A percentile compares a stretch with the other conserved stretches of the same genome.
Conservation (phyloP, 257 asterid species). For the Prunella vulgaris region DNA sequence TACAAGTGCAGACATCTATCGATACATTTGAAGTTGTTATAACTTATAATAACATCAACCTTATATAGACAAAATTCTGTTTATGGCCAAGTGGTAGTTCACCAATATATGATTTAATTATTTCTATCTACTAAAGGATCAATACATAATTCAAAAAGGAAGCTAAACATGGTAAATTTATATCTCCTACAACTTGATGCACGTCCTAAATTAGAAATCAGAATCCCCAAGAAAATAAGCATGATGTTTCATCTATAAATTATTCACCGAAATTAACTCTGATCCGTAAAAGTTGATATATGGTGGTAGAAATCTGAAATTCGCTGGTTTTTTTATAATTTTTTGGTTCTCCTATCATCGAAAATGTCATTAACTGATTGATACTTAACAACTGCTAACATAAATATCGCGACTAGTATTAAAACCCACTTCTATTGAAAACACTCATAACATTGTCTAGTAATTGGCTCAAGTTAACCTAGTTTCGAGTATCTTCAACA, state of each 20-base stretch:
- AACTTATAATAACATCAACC: background rate
- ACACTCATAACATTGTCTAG: background rate
- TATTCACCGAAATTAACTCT: background rate
- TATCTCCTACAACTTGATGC: background rate
- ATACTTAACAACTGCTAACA: background rate
- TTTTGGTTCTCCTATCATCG: background rate
- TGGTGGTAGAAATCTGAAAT: background rate
- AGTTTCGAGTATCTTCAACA: background rate
- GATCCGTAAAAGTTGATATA: too few species aligned
- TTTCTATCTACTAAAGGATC: background rate
- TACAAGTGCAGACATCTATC: background rate
- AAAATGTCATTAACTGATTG: background rate
- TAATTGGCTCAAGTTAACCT: background rate
- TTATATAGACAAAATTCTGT: background rate
- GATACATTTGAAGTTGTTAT: constrained; percentile 2
- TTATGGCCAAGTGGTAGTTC: background rate
- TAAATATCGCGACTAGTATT: background rate
- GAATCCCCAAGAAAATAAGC: background rate
- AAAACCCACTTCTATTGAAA: background rate
- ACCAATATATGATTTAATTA: background rate
- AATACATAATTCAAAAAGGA: background rate
- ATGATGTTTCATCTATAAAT: background rate
- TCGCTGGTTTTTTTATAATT: background rate
- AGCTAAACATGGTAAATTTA: background rate
- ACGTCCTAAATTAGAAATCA: background rate